Base-by-base conservation (phyloP, 2,329 filamentous ascomycete species). In the Rhytidhysteron rufulum region DNA sequence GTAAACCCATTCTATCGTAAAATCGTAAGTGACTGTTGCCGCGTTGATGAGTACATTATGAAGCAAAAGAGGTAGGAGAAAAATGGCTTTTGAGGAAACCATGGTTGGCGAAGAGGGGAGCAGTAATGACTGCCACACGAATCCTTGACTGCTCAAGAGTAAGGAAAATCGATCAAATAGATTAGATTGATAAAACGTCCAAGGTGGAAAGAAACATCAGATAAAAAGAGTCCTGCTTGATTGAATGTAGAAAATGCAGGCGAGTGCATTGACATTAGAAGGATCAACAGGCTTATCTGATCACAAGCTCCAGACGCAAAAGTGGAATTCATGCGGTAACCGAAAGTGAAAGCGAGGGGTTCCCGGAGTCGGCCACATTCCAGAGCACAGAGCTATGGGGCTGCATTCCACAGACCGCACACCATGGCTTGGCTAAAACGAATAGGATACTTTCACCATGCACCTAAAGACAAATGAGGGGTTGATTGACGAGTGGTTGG, bases 1-100 rank as follows among this genome's bases (percentile, higher is more conserved):
- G 33, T 59, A 68, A 4, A 76, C 69, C 77, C 77, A 80, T 11
- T 65, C 71, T 47, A 79, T 63, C 47, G 79, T 72, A 53, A 72
- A 79, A 48, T 78, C 63, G 44, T 73, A 71, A 18, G 63, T 70
- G 34, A 73, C 66, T 2, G 65, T 72, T 8, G 55, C 56, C 31
- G 49, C 54, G 43, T 44, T 20, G 37, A 45, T 6, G 32, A 37
- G 18, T 18, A 48, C 5, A 21, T 45, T 31, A 29, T 35, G 37
- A 43, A 51, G 47, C 20, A 47, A 35, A 17, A 66, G 41, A 4
- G 29, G 17, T 31, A 10, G 5, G 29, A 31, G 29, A 31, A 16
- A 13, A 31, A 16, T 13, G 4, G 17, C 4, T 37, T 34, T 13
- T 21, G 19, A 15, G 30, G 39, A 25, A 41, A 30, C 38, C 19